A percentile compares a stretch with the other conserved stretches of the same genome.
Evolutionary conservation across 73 alveolate species (phyloP).

Genomic region (Tetrahymena elliotti): DNA sequence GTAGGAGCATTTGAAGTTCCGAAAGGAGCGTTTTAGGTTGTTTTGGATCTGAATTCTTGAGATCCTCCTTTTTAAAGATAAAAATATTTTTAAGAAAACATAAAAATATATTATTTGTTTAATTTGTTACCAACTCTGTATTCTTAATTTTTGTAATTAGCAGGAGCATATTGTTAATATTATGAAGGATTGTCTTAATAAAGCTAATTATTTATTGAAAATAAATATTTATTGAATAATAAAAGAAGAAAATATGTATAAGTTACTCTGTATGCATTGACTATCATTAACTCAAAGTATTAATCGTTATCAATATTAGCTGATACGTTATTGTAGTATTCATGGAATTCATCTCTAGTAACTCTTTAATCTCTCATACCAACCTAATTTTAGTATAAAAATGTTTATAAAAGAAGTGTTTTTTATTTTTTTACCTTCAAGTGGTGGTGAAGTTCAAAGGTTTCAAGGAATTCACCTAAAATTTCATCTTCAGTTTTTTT

Average conservation of each 20-base stretch:
- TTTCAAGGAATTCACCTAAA: constrained; percentile 48
- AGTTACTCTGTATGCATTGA: constrained; percentile 47
- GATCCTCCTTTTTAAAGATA: not conserved
- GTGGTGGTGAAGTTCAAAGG: constrained; percentile 50
- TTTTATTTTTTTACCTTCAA: not conserved
- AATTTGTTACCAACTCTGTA: not conserved
- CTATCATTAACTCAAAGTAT: constrained; percentile 30
- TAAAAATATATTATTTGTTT: too few relatives aligned
- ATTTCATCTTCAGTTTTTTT: constrained; percentile 58
- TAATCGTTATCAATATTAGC: constrained; percentile 48
- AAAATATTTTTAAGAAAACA: too few relatives aligned
- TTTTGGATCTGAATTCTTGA: constrained; percentile 7
- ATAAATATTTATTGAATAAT: too few relatives aligned
- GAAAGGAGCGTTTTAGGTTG: constrained; percentile 48
- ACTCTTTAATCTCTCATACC: constrained; percentile 42
- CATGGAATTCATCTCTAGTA: constrained; percentile 50
- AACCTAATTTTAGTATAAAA: not conserved
- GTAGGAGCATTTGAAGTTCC: constrained; percentile 53
- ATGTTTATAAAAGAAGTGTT: too few relatives aligned
- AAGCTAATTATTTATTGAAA: not conserved
- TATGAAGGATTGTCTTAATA: constrained; percentile 10
- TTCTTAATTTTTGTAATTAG: not conserved
- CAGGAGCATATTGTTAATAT: not conserved
- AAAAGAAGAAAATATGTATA: not conserved
- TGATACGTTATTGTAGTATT: constrained; percentile 43